Evolutionary conservation across 257 asterid genomes (phyloP), one percentile per base, ranked within the genome.

Genomic region (Ehretia macrophylla): DNA sequence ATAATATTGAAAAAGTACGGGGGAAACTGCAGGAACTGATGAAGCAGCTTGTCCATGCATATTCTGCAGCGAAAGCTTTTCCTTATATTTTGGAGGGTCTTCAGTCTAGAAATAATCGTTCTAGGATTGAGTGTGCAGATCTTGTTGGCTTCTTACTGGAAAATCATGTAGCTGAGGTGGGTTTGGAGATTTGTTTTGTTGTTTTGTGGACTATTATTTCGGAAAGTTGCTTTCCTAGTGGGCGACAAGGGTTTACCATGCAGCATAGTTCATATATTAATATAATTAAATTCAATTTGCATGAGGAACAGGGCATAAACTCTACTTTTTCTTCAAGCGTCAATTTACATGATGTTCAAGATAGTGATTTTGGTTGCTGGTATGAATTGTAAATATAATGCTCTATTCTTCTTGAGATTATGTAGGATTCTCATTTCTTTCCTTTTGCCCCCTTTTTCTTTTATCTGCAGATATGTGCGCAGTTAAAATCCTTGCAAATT

Each of bases 101-200:
- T 71, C 96, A 96, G 27, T 93, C 99, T 57, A 81, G 99, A 71
- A 93, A 87, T 81, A 93, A 78, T 75, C 81, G 97, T 58, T 85
- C 99, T 39, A 84, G 99, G 69, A 87, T 93, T 48, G 99, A 93
- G 60, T 81, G 94, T 72, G 96, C 83, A 14, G 97, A 93, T 64
- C 94, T 78, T 71, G 88, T 93, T 81, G 96, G 99, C 68, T 93
- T 80, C 81, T 82, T 93, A 66, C 79, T 93, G 66, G 99, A 93
- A 63, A 87, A 85, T 77, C 81, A 89, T 75, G 90, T 72, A 72
- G 66, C 89, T 56, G 99, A 89, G 95, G 99, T 85, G 68, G 60
- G 60, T 13, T 40, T 46, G 55, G 48, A 39, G 51, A 20, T 55
- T 42, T 47, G 54, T 59, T 62, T 23, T 40, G 44, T 51, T 48